phyloP scores from a whole-genome alignment of 2,329 filamentous ascomycete species.

The Fusarium lateritium region DNA sequence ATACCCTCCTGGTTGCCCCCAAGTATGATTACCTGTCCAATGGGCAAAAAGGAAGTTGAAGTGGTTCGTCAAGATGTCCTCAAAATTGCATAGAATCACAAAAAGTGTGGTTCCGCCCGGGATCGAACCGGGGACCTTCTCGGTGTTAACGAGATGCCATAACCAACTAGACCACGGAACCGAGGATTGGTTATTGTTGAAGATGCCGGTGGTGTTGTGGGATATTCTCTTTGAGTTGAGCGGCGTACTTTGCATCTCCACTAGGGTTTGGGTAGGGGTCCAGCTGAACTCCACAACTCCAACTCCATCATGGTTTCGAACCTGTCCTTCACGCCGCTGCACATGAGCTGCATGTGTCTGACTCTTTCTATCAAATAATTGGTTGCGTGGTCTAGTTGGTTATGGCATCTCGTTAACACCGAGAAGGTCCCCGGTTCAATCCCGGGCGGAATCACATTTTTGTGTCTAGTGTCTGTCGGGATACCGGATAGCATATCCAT shows the following conservation, averaged over 20 bases:
- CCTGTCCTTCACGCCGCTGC: no score
- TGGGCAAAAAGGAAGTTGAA: no score
- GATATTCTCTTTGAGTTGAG: background rate
- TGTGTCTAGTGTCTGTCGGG: background rate
- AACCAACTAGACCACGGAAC: conserved; percentile 48
- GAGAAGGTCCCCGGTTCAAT: conserved; percentile 51
- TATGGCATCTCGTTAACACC: conserved; percentile 49
- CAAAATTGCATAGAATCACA: background rate
- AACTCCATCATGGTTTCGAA: background rate
- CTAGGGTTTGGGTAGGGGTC: background rate
- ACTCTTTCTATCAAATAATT: background rate
- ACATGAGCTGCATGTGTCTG: conserved; percentile 9
- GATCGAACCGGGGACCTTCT: conserved; percentile 50
- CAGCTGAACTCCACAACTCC: background rate
- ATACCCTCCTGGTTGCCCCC: no score
- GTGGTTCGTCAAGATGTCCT: background rate
- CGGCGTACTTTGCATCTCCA: background rate
- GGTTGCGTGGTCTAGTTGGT: conserved; percentile 50
- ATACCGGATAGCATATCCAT: no score
- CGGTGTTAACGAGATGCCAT: conserved; percentile 47
- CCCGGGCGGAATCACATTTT: conserved; percentile 47
- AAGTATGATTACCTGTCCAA: no score
- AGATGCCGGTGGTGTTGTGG: background rate
- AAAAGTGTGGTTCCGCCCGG: conserved; percentile 45
- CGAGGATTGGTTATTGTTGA: conserved; percentile 6